Base-by-base conservation (phyloP, 768 basidiomycete genomes). In the Lentinula sp. region DNA sequence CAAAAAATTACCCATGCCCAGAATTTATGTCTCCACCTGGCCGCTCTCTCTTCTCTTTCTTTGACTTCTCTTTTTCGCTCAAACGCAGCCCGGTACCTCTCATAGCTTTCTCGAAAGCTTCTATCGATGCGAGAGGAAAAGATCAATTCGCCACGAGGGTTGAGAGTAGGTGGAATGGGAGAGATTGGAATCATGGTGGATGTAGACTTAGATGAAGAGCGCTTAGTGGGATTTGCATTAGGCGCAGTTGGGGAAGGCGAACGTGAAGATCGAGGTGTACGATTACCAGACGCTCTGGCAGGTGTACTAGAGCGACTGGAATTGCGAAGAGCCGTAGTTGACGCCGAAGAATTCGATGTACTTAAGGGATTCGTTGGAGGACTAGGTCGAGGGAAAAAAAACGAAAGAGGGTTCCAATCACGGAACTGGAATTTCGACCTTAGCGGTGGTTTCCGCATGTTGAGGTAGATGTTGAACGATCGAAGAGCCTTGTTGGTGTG, bases 391-490 rank as follows among this genome's bases (percentile, higher is more conserved):
- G 80, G 78, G 61, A 84, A 84, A 72, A 87, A 80, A 73, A 84
- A 81, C n/a, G 80, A 71, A 52, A 87, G 71, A 7, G 82, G 82
- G 66, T 81, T 86, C 76, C 72, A 77, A 64, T 66, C 67, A 15
- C 55, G 40, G 28, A 56, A 56, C n/a, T 56, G 55, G 63, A 85
- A 73, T 67, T 82, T 85, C 10, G 88, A 84, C 35, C 83, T 80
- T 15, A 91, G 74, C 0, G 93, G 84, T 1, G 87, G 88, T 65
- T 86, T 84, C 45, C 95, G 89, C 67, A 96, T 91, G 75, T 99
- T 99, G 66, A 99, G 82, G 68, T 93, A 92, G 87, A 99, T 95
- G 73, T 99, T 99, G 72, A 98, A 89, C 18, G 88, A 90, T 16
- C 96, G 85, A 13, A 99, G 79, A 0, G 95, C 87, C 50, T 88